phyloP scores from a whole-genome alignment of 768 basidiomycete species.

The Calocybe cyanea region DNA sequence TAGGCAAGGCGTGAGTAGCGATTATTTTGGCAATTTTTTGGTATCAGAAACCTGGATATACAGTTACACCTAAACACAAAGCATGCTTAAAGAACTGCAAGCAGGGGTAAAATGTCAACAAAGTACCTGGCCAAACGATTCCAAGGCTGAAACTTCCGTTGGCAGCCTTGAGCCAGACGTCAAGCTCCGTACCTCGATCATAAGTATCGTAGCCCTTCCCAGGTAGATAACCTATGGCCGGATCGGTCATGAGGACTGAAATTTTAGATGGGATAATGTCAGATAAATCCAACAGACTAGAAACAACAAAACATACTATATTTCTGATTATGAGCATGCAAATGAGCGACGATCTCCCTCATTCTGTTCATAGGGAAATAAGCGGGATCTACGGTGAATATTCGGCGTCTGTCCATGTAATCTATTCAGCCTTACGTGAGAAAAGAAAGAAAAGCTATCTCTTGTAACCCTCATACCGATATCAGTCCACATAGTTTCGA shows the following conservation, averaged over 20 bases:
- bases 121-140: conserved; percentile 66
- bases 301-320: conserved; percentile 55
- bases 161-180: conserved; percentile 58
- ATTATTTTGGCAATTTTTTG: no score
- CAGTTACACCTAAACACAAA: conserved; percentile 43
- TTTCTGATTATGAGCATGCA: conserved; percentile 57
- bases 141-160: conserved; percentile 57
- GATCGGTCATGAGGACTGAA: conserved; percentile 70
- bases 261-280: not conserved
- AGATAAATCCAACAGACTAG: no score
- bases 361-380: conserved; percentile 64
- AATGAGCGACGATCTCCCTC: conserved; percentile 60
- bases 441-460: not conserved
- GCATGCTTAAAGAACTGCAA: not conserved
- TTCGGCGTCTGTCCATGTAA: conserved; percentile 62
- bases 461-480: conserved; percentile 40
- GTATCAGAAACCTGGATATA: conserved; percentile 43
- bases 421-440: conserved; percentile 39
- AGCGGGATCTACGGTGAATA: conserved; percentile 65
- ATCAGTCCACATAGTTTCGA: conserved; percentile 81
- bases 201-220: conserved; percentile 49
- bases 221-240: conserved; percentile 55
- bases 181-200: conserved; percentile 46
- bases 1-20: no score
- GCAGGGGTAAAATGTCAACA: not conserved